These are phyloP conservation scores for Tulasnella sp. DNA, from an alignment of 768 basidiomycete genomes.

Conservation along the genomic window DNA sequence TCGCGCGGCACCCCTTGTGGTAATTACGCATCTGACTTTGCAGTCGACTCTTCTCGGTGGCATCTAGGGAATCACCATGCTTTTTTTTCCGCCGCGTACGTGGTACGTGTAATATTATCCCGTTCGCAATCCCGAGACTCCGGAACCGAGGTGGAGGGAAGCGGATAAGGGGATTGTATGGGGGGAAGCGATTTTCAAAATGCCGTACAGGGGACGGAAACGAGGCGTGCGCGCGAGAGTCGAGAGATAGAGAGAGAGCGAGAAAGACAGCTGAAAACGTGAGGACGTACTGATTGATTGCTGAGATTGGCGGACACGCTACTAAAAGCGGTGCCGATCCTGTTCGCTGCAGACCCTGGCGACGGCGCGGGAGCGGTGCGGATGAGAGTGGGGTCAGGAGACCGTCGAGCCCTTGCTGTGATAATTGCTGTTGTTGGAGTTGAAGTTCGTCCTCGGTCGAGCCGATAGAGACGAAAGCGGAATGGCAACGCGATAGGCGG, in stretches of 20 bases:
- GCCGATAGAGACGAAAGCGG: neutral
- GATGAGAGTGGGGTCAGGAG: neutral
- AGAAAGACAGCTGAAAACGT: neutral
- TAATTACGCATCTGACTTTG: neutral
- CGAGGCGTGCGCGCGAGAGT: neutral
- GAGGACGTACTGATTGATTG: neutral
- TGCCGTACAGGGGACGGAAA: conserved; percentile 4
- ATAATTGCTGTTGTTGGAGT: neutral
- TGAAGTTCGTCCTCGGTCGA: neutral
- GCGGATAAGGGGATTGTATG: neutral
- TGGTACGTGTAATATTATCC: neutral
- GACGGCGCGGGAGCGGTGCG: neutral
- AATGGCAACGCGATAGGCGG: conserved; percentile 1
- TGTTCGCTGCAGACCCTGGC: neutral
- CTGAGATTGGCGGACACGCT: neutral
- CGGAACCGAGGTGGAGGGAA: neutral
- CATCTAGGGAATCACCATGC: neutral
- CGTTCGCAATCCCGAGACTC: neutral
- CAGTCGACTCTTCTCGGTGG: neutral
- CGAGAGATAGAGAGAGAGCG: neutral
- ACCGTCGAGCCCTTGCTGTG: neutral
- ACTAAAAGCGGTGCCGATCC: neutral
- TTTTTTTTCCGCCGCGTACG: neutral
- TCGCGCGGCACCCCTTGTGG: neutral
- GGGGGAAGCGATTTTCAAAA: neutral